A percentile compares a stretch with the other conserved stretches of the same genome.
These are phyloP conservation scores for Fusarium scirpi DNA, from an alignment of 2,329 filamentous ascomycete genomes.

Conservation along the genomic window DNA sequence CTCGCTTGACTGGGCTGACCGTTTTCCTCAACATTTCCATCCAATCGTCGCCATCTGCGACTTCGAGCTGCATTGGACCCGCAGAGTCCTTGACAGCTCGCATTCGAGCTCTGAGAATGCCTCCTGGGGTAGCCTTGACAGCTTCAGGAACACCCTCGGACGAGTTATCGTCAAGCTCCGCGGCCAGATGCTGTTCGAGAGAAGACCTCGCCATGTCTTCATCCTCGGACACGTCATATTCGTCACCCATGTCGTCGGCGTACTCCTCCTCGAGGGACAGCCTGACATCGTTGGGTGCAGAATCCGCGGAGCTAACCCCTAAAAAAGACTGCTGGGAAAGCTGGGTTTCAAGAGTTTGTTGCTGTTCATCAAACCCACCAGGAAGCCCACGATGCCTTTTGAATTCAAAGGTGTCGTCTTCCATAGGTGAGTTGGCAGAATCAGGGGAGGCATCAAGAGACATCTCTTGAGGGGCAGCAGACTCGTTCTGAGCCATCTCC, in stretches of 20 bases:
- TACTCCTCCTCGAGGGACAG: slow-evolving; percentile 71
- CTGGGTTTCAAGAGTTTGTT: slow-evolving; percentile 67
- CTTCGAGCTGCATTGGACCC: slow-evolving; percentile 69
- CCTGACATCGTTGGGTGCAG: slow-evolving; percentile 71
- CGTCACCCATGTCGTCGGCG: slow-evolving; percentile 70
- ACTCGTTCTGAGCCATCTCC: slow-evolving; percentile 30
- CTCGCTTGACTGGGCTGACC: slow-evolving; percentile 92
- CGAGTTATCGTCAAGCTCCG: slow-evolving; percentile 75
- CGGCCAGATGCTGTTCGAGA: slow-evolving; percentile 78
- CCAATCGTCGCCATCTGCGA: slow-evolving; percentile 85
- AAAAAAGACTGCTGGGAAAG: slow-evolving; percentile 84
- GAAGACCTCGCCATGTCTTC: slow-evolving; percentile 84
- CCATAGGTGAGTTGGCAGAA: slow-evolving; percentile 50
- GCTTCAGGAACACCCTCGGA: slow-evolving; percentile 63
- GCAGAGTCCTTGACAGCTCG: slow-evolving; percentile 71
- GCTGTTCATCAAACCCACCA: slow-evolving; percentile 80
- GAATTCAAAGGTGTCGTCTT: slow-evolving; percentile 71
- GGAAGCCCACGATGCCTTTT: slow-evolving; percentile 70
- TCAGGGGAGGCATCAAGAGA: slow-evolving; percentile 40
- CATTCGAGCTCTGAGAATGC: slow-evolving; percentile 72
- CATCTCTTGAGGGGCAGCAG: slow-evolving; percentile 37
- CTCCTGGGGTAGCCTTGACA: slow-evolving; percentile 65
- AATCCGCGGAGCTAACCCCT: slow-evolving; percentile 90
- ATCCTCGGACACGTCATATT: slow-evolving; percentile 80
- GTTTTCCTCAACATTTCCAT: slow-evolving; percentile 93